Conservation (phyloP, 1,139 yeast species). For the Kodamaea sp. region DNA sequence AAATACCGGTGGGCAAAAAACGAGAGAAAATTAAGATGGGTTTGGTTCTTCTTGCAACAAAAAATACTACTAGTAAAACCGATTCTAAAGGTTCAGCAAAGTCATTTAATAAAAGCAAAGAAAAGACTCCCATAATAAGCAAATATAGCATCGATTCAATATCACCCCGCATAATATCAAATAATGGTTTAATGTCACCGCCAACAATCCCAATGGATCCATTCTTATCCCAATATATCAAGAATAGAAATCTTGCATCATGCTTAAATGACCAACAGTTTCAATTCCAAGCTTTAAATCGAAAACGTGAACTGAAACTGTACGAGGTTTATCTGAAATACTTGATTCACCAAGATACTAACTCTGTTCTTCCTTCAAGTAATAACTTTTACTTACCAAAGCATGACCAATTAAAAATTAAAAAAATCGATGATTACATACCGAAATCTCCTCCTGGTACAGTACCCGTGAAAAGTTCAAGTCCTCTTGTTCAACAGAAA, state of each 20-base stretch:
- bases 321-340: conserved; percentile 28
- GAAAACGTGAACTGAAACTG: conserved; percentile 23
- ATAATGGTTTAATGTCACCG: conserved; percentile 9
- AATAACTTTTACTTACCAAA: conserved; percentile 2
- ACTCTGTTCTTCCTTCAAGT: background rate
- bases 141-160: background rate
- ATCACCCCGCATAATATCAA: background rate
- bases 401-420: background rate
- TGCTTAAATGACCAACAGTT: conserved; percentile 21
- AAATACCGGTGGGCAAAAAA: too few relatives aligned
- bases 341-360: conserved; percentile 12
- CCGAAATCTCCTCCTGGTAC: conserved; percentile 4
- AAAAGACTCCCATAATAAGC: too few relatives aligned
- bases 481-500: too few relatives aligned
- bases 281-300: conserved; percentile 23
- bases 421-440: background rate
- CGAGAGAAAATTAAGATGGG: too few relatives aligned
- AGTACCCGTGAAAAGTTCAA: too few relatives aligned
- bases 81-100: too few relatives aligned
- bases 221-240: conserved; percentile 28
- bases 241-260: conserved; percentile 17
- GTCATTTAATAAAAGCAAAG: too few relatives aligned
- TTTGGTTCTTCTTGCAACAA: too few relatives aligned
- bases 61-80: too few relatives aligned
- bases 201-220: conserved; percentile 20